phyloP scores from a whole-genome alignment of 1,139 yeast species.

The Scheffersomyces illinoinensis region DNA sequence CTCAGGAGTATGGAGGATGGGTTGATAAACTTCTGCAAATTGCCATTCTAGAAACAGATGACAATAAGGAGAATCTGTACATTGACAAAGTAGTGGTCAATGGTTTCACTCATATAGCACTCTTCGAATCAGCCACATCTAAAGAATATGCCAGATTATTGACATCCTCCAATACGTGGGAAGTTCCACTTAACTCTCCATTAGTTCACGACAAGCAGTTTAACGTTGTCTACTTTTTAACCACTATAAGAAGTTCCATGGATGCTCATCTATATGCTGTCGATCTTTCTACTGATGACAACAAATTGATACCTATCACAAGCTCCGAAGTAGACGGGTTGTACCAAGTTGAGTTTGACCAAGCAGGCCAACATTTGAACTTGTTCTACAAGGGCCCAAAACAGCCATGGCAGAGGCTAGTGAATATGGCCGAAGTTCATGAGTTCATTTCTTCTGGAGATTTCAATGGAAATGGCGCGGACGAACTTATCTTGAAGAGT shows the following conservation, averaged over 20 bases:
- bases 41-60: conserved; percentile 25
- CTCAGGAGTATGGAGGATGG: conserved; percentile 56
- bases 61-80: conserved; percentile 53
- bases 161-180: conserved; percentile 65
- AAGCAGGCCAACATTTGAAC: conserved; percentile 54
- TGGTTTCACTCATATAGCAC: conserved; percentile 68
- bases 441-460: conserved; percentile 15
- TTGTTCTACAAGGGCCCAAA: conserved; percentile 64
- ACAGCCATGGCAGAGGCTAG: conserved; percentile 62
- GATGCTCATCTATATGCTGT: conserved; percentile 50
- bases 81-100: conserved; percentile 71
- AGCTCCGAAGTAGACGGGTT: conserved; percentile 26
- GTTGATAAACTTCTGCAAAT: conserved; percentile 44
- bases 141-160: conserved; percentile 47
- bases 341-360: conserved; percentile 47
- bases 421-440: conserved; percentile 42
- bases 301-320: conserved; percentile 15
- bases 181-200: conserved; percentile 56
- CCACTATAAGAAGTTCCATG: conserved; percentile 57
- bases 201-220: conserved; percentile 55
- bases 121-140: conserved; percentile 53
- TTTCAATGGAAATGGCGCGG: conserved; percentile 6
- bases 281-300: conserved; percentile 15
- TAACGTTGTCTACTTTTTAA: conserved; percentile 59
- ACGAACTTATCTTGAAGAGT: conserved; percentile 24